Base-by-base conservation (phyloP, 805 yeast species). In the Kuraishia capsulata region DNA sequence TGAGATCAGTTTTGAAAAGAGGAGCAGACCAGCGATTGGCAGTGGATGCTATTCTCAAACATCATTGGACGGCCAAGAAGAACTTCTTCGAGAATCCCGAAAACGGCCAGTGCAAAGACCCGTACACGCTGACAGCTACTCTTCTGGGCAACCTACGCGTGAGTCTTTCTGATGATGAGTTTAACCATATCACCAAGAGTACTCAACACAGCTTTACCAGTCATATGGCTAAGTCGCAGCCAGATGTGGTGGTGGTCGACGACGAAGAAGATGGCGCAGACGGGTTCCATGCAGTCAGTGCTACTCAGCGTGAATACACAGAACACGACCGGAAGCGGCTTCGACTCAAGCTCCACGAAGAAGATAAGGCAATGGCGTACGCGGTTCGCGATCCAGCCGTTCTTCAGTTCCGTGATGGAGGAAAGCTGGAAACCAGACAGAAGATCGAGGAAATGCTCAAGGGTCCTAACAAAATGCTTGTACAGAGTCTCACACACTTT, bases 61-160 rank as follows among this genome's bases (percentile, higher is more conserved):
- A 78, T 47, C 71, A 71, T 3, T 81, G 87, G 87, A 67, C 72
- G 30, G 55, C 61, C 11, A 55, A 64, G 36, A 53, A 58, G 6
- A 69, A 72, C 44, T 49, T 57, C 3, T 64, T 75, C 31, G 60
- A 73, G 11, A 62, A 67, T 33, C 49, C 55, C 2, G 33, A 42
- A 3, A 59, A 64, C 29, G 82, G 79, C 0, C 48, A 67, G 42
- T 78, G 85, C 47, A 64, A 58, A 18, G 74, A 79, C 46, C 72
- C 85, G 2, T 45, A 63, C 5, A 51, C 61, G 14, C 54, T 81
- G 23, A 75, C 81, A 1, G 62, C 72, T 3, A 65, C 65, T 39
- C 49, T 81, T 34, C 54, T 79, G 41, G 66, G 69, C 24, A 71
- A 66, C 24, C 57, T 81, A 38, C 71, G 68, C 41, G 65, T 80